Conservation (phyloP, 192 early-diverging fungal genomes). For the Coemansia sp. region DNA sequence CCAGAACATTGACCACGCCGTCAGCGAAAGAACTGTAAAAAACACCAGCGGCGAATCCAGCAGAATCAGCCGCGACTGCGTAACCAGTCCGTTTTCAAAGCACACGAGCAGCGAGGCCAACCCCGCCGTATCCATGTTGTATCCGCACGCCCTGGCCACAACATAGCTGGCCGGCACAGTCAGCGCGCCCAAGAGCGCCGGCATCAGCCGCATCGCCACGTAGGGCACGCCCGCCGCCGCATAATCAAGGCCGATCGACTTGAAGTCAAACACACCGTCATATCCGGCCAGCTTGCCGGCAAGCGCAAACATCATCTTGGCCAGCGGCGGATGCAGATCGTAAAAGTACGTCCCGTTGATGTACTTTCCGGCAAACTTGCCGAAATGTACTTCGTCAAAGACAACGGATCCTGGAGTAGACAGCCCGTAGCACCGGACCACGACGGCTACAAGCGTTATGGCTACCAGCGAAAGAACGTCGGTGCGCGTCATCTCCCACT, state of each 20-base stretch:
- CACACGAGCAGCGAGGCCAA: conserved; percentile 82
- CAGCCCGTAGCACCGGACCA: conserved; percentile 42
- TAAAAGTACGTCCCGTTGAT: conserved; percentile 87
- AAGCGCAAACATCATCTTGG: conserved; percentile 86
- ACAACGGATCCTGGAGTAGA: conserved; percentile 43
- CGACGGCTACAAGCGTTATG: conserved; percentile 21
- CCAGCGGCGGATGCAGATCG: conserved; percentile 96
- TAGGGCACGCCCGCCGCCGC: conserved; percentile 88
- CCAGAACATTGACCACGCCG: conserved; percentile 89
- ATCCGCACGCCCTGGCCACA: conserved; percentile 77
- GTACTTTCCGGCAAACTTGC: conserved; percentile 93
- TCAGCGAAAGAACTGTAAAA: conserved; percentile 77
- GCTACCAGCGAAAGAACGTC: conserved; percentile 22
- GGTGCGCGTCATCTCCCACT: conserved; percentile 23
- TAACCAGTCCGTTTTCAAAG: conserved; percentile 90
- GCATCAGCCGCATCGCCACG: conserved; percentile 81
- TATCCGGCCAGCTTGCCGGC: conserved; percentile 84
- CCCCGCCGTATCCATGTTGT: conserved; percentile 67
- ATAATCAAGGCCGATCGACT: conserved; percentile 93
- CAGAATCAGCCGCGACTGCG: conserved; percentile 92
- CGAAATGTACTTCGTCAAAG: conserved; percentile 99
- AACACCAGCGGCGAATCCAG: conserved; percentile 92
- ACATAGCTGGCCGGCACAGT: conserved; percentile 84
- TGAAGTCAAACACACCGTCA: conserved; percentile 94
- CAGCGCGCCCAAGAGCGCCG: conserved; percentile 77